Base-by-base conservation (phyloP, 2,329 filamentous ascomycete genomes). In the Curvularia sp. region DNA sequence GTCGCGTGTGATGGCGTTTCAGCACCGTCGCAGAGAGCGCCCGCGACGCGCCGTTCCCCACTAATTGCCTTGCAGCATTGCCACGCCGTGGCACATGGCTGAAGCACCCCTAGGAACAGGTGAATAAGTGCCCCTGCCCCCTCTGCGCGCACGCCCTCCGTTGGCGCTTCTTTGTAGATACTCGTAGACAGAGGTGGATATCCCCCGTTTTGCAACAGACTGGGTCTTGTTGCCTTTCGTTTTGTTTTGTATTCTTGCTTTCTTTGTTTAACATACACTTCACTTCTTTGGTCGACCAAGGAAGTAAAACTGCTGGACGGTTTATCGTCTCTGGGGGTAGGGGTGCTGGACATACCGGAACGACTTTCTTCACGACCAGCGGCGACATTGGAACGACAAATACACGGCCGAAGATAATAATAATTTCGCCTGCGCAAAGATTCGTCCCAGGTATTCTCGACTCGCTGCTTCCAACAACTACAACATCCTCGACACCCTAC, bases 1-100 rank as follows among this genome's bases (percentile, higher is more conserved):
- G 46, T 22, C 30, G 30, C 33, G 18, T 35, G 15, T 35, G 22
- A 28, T n/a, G 20, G 33, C 24, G 58, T 61, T 61, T 61, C 72
- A 75, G 61, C 41, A 58, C 52, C 52, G 72, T 75, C 70, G 66
- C 71, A 74, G 54, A 53, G 48, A 13, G 42, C 22, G 15, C n/a
- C 12, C 22, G 42, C 42, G 22, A 44, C 42, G 24, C 22, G 42
- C 42, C 42, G 13, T 44, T 28, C 24, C 42, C 42, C 42, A 24
- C 24, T 24, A 22, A 26, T 26, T n/a, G 4, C 33, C 33, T 38
- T 38, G 15, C 33, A 38, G 22, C 22, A 26, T 44, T 28, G 42
- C 42, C 13, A 44, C 13, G 42, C 13, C 12, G 15, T n/a, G 22
- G 42, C 7, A 44, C 42, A 44, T n/a, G 22, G 22, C 42, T 26